Evolutionary conservation across 2,329 filamentous ascomycete species (phyloP).

Genomic region (Xylariaceae sp.): DNA sequence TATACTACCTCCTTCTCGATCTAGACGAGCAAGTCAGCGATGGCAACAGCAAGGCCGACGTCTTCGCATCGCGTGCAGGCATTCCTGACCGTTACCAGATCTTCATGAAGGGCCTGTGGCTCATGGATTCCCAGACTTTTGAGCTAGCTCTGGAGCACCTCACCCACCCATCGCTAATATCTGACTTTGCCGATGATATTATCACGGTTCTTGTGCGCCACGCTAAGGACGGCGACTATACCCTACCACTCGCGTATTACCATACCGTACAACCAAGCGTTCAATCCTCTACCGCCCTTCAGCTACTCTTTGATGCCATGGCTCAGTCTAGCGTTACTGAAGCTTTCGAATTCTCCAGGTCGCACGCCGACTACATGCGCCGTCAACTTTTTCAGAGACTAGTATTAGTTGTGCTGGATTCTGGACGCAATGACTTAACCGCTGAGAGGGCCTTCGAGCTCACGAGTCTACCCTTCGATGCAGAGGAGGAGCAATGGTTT

Average conservation of each 20-base stretch:
- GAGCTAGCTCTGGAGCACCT: constrained; percentile 74
- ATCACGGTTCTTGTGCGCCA: constrained; percentile 70
- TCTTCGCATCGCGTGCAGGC: constrained; percentile 66
- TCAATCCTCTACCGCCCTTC: constrained; percentile 65
- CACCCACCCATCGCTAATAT: constrained; percentile 77
- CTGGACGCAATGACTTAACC: constrained; percentile 44
- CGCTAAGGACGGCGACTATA: constrained; percentile 63
- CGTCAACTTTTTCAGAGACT: constrained; percentile 71
- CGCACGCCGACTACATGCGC: constrained; percentile 65
- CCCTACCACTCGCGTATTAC: constrained; percentile 77
- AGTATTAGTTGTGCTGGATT: constrained; percentile 62
- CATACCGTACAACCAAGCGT: constrained; percentile 76
- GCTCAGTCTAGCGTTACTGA: constrained; percentile 71
- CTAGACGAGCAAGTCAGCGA: constrained; percentile 56
- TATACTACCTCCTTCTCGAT: constrained; percentile 85
- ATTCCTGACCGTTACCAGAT: constrained; percentile 78
- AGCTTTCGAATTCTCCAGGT: constrained; percentile 74
- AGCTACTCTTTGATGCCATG: constrained; percentile 72
- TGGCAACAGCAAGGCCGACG: constrained; percentile 48
- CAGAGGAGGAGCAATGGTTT: constrained; percentile 76
- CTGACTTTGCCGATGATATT: constrained; percentile 85
- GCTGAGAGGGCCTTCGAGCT: constrained; percentile 70
- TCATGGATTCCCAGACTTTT: constrained; percentile 76
- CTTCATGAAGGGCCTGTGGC: constrained; percentile 83
- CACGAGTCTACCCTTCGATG: constrained; percentile 73